Evolutionary conservation across 2,329 filamentous ascomycete genomes (phyloP).

Genomic region (Orbilia quercus): DNA sequence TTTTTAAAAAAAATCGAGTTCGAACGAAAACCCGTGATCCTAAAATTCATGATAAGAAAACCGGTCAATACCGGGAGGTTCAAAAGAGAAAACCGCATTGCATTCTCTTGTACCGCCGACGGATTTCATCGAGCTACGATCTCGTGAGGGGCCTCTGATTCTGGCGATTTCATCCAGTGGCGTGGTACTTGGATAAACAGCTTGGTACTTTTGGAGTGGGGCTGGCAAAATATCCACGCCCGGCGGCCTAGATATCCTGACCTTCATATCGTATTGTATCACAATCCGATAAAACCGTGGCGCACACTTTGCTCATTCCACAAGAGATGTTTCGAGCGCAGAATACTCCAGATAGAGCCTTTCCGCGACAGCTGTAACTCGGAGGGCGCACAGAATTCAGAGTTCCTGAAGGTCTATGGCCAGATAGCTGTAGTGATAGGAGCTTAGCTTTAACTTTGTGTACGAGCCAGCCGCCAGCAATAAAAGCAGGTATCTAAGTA

Average conservation of each 20-base stretch:
- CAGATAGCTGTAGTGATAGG: not conserved
- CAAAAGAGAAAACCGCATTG: slow-evolving; percentile 10
- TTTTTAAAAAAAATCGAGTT: too few relatives aligned
- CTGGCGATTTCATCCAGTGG: slow-evolving; percentile 51
- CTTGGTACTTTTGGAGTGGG: slow-evolving; percentile 44
- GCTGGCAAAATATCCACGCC: slow-evolving; percentile 47
- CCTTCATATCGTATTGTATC: too few relatives aligned
- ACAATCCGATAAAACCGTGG: slow-evolving; percentile 47
- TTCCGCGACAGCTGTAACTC: not conserved
- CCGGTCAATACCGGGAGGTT: slow-evolving; percentile 15
- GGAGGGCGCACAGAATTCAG: slow-evolving; percentile 10
- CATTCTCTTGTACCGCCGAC: slow-evolving; percentile 1
- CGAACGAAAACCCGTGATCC: slow-evolving; percentile 36
- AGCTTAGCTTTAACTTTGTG: not conserved
- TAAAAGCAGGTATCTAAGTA: slow-evolving; percentile 51
- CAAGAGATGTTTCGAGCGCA: slow-evolving; percentile 19
- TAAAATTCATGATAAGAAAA: slow-evolving; percentile 30
- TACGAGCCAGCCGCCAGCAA: slow-evolving; percentile 5
- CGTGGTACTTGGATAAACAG: slow-evolving; percentile 56
- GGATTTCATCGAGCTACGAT: slow-evolving; percentile 33
- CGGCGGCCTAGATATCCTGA: too few relatives aligned
- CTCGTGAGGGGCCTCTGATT: slow-evolving; percentile 49
- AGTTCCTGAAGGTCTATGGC: slow-evolving; percentile 9
- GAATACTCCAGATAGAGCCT: slow-evolving; percentile 15
- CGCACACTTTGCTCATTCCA: slow-evolving; percentile 32